Percentiles rank a stretch among this genome's conserved stretches.
These are phyloP conservation scores for Marasmius oreades DNA, from an alignment of 1,284 basidiomycete genomes.

Conservation along the genomic window DNA sequence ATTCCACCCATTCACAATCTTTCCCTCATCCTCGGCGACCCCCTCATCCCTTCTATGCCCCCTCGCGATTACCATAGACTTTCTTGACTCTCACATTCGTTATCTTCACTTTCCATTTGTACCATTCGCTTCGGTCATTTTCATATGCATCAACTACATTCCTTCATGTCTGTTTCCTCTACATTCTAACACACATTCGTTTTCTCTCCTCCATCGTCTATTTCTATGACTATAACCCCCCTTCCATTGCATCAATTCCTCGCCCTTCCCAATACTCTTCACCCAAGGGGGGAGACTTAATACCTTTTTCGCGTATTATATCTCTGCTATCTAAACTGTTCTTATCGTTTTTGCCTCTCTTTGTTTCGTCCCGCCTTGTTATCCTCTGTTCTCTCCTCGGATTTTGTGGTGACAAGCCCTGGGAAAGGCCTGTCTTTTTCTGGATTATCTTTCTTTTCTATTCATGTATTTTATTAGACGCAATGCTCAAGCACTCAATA, in stretches of 20 bases:
- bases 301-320: slow-evolving; percentile 22
- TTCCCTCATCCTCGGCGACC: too few relatives aligned
- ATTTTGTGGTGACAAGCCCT: slow-evolving; percentile 24
- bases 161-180: slow-evolving; percentile 3
- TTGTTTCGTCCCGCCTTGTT: neutral
- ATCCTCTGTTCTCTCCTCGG: slow-evolving; percentile 24
- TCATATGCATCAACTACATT: neutral
- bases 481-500: slow-evolving; percentile 11
- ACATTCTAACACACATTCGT: neutral
- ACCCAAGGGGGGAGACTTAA: slow-evolving; percentile 19
- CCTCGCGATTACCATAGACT: slow-evolving; percentile 4
- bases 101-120: neutral
- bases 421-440: slow-evolving; percentile 7
- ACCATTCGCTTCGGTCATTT: too few relatives aligned
- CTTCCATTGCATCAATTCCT: slow-evolving; percentile 10
- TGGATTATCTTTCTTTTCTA: slow-evolving; percentile 1
- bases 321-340: slow-evolving; percentile 31
- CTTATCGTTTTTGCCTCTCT: slow-evolving; percentile 26
- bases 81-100: slow-evolving; percentile 16
- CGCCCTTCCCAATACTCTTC: slow-evolving; percentile 10
- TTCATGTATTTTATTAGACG: slow-evolving; percentile 13
- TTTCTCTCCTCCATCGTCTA: neutral
- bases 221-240: neutral
- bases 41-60: slow-evolving; percentile 2
- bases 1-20: neutral